These are phyloP conservation scores for Stephanodiscus triporus DNA, from an alignment of 108 stramenopile genomes.

Conservation along the genomic window DNA sequence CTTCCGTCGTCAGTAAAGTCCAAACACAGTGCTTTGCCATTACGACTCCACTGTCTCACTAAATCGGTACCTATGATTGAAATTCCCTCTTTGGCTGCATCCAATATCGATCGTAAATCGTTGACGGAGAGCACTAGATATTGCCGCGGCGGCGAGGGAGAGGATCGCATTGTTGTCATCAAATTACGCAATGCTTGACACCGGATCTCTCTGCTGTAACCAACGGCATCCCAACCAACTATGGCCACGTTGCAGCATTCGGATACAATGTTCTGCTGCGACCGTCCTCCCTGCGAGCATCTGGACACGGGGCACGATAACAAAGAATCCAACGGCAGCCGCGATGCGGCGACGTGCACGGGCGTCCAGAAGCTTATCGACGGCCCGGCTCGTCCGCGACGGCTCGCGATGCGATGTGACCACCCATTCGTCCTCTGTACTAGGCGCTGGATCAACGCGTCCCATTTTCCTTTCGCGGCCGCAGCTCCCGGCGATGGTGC, in stretches of 20 bases:
- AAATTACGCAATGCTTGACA: constrained; percentile 13
- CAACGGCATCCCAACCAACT: constrained; percentile 36
- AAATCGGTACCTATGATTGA: constrained; percentile 62
- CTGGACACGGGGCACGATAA: constrained; percentile 14
- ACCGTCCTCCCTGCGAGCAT: background rate
- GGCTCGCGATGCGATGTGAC: background rate
- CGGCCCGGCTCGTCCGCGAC: background rate
- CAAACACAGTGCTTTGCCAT: constrained; percentile 29
- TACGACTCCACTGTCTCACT: constrained; percentile 21
- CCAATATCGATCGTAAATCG: constrained; percentile 47
- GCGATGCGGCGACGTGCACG: constrained; percentile 17
- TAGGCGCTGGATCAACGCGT: background rate
- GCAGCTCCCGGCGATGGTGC: background rate
- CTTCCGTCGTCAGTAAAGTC: constrained; percentile 9
- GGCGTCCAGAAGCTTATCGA: constrained; percentile 22
- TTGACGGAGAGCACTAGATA: constrained; percentile 44
- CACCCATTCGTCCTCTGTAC: constrained; percentile 19
- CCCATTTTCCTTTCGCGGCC: background rate
- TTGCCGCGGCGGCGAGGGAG: constrained; percentile 24
- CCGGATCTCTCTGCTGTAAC: constrained; percentile 8
- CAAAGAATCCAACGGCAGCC: constrained; percentile 14
- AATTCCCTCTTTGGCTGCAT: constrained; percentile 41
- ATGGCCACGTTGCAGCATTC: constrained; percentile 34
- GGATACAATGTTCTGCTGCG: constrained; percentile 2
- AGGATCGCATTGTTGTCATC: constrained; percentile 23